These are phyloP conservation scores for Xylaria polymorpha DNA, from an alignment of 2,329 filamentous ascomycete genomes.

Conservation along the genomic window DNA sequence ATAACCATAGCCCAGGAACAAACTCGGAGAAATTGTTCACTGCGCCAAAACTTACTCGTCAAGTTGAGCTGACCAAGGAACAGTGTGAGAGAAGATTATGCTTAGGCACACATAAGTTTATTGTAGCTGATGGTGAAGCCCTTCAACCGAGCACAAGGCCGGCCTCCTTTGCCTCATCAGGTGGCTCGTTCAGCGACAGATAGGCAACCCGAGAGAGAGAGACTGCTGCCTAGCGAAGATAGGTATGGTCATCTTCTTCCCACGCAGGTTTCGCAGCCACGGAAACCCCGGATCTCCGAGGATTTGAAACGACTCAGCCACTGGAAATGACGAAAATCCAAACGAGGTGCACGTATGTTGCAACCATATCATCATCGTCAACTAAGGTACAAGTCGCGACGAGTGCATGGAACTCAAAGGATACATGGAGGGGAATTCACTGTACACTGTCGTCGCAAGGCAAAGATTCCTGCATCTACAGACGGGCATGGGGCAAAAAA, in stretches of 20 bases:
- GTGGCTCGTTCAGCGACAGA: slow-evolving; percentile 8
- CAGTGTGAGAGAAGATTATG: background rate
- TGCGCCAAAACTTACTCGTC: background rate
- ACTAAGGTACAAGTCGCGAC: background rate
- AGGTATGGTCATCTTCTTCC: background rate
- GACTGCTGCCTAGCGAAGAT: slow-evolving; percentile 9
- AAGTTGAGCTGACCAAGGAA: slow-evolving; percentile 7
- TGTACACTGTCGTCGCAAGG: background rate
- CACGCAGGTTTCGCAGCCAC: background rate
- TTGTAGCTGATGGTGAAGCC: background rate
- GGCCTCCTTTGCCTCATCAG: background rate
- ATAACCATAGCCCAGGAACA: background rate
- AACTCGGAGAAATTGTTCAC: background rate
- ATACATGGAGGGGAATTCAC: background rate
- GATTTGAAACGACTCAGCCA: slow-evolving; percentile 34
- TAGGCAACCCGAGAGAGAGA: background rate
- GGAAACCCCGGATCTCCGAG: background rate
- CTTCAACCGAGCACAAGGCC: background rate
- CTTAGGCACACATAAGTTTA: background rate
- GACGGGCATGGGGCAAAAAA: background rate
- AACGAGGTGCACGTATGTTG: background rate
- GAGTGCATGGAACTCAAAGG: background rate
- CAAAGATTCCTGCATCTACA: slow-evolving; percentile 1
- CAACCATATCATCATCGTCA: slow-evolving; percentile 3
- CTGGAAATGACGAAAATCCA: slow-evolving; percentile 11